Evolutionary conservation across 148 eudicot genomes (phyloP), one percentile per base, ranked within the genome.

Genomic region (Heliamphora exappendiculata): DNA sequence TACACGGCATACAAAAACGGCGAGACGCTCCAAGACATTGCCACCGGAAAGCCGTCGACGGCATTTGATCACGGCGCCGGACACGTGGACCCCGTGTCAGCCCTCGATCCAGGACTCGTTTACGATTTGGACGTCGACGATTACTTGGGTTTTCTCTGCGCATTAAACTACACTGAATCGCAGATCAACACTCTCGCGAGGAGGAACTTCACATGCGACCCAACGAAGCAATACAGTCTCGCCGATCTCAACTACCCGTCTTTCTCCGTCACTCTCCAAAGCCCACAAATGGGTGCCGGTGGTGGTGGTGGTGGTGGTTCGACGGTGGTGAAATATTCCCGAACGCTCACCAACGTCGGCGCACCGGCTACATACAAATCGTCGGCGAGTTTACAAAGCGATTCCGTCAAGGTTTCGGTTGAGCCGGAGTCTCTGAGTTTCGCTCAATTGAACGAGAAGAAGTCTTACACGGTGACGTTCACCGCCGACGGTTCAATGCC

Each of bases 271-370:
- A 20, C 80, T 22, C 73, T 86, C 5, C 70, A 60, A 62, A 75
- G 80, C 7, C 28, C 72, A 16, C 39, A 68, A 67, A 73, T 69
- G 10, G 76, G 80, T 7, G 47, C 58, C n/a, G 22, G 72, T 51
- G 36, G 74, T 19, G 42, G 72, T 7, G 79, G 80, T 3, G 11
- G 69, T 28, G 51, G 57, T 24, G 86, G 81, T 2, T 26, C 81
- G 3, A 77, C 66, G 2, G 81, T 76, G 68, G 78, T 86, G 67
- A 90, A 88, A 84, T 76, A 88, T 86, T 81, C 86, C 1, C 83
- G 98, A 41, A 91, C 90, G 12, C 73, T 94, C 45, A 92, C 97
- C 53, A 94, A 92, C 71, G 97, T 94, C 9, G 98, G 93, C 11
- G 78, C 90, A 0, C 80, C 92, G 0, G 88, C 89, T 0, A 89